A percentile compares a stretch with the other conserved stretches of the same genome.
These are phyloP conservation scores for Avena sativa DNA, from an alignment of 176 grass and related monocot species.

Conservation along the genomic window DNA sequence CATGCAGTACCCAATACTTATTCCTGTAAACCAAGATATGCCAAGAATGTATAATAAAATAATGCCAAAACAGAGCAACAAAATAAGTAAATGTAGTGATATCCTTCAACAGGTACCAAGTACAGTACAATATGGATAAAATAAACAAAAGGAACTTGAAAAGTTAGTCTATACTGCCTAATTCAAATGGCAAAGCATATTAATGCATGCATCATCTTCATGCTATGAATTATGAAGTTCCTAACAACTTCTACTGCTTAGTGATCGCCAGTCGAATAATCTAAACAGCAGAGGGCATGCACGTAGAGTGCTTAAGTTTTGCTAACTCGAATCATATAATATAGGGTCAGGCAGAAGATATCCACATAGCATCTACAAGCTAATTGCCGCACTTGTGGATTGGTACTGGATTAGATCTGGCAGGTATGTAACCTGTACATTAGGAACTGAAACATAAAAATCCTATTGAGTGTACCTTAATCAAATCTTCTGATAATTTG, in stretches of 20 bases:
- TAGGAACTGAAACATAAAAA: background rate
- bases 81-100: background rate
- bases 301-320: background rate
- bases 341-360: background rate
- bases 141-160: conserved; percentile 9
- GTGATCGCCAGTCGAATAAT: conserved; percentile 11
- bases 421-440: background rate
- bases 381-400: background rate
- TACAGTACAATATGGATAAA: background rate
- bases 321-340: background rate
- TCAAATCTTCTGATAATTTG: conserved; percentile 73
- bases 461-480: conserved; percentile 60
- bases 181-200: conserved; percentile 28
- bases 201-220: conserved; percentile 1
- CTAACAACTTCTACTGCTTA: conserved; percentile 6
- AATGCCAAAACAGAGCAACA: background rate
- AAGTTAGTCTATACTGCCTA: background rate
- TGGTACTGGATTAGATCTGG: conserved; percentile 5
- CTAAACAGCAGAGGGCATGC: conserved; percentile 11
- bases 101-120: background rate
- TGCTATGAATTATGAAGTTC: conserved; percentile 23
- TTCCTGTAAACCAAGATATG: conserved; percentile 2
- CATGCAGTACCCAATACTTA: background rate
- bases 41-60: background rate
- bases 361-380: conserved; percentile 14